These are phyloP conservation scores for Achaetomiella virescens DNA, from an alignment of 495 filamentous ascomycete genomes.

Conservation along the genomic window DNA sequence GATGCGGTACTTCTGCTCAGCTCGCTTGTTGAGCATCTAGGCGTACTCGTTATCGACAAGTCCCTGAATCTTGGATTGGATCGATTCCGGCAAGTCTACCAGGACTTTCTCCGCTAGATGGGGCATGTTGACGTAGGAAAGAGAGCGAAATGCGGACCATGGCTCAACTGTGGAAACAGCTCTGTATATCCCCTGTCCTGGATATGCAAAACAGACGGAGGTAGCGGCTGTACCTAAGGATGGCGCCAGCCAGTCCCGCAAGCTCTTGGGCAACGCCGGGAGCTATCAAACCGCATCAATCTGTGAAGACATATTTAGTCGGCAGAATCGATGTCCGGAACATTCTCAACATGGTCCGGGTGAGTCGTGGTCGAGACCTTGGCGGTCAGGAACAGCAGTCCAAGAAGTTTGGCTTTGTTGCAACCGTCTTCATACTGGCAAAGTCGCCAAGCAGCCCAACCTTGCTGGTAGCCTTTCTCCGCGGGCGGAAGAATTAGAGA, in stretches of 20 bases:
- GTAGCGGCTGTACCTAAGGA: slow-evolving; percentile 39
- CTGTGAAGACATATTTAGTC: slow-evolving; percentile 47
- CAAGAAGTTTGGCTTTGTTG: slow-evolving; percentile 47
- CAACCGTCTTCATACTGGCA: slow-evolving; percentile 45
- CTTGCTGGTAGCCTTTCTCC: slow-evolving; percentile 32
- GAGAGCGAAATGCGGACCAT: slow-evolving; percentile 39
- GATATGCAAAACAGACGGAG: slow-evolving; percentile 47
- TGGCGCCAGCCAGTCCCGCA: slow-evolving; percentile 29
- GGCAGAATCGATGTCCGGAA: slow-evolving; percentile 38
- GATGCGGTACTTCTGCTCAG: slow-evolving; percentile 42
- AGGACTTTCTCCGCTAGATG: slow-evolving; percentile 43
- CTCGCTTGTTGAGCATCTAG: slow-evolving; percentile 44
- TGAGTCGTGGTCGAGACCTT: slow-evolving; percentile 32
- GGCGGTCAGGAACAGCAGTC: slow-evolving; percentile 43
- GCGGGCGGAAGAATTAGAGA: slow-evolving; percentile 37
- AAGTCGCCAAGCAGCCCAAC: slow-evolving; percentile 44
- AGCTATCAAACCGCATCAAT: slow-evolving; percentile 46
- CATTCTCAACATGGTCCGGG: slow-evolving; percentile 40
- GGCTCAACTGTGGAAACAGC: slow-evolving; percentile 44
- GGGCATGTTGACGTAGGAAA: slow-evolving; percentile 34
- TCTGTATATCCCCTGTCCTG: slow-evolving; percentile 48
- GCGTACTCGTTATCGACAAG: slow-evolving; percentile 36
- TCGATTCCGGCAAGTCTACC: slow-evolving; percentile 37
- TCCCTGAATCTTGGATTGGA: slow-evolving; percentile 26
- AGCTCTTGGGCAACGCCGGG: slow-evolving; percentile 32